These are phyloP conservation scores for Myxozyma mucilagina DNA, from an alignment of 805 yeast genomes.

Conservation along the genomic window DNA sequence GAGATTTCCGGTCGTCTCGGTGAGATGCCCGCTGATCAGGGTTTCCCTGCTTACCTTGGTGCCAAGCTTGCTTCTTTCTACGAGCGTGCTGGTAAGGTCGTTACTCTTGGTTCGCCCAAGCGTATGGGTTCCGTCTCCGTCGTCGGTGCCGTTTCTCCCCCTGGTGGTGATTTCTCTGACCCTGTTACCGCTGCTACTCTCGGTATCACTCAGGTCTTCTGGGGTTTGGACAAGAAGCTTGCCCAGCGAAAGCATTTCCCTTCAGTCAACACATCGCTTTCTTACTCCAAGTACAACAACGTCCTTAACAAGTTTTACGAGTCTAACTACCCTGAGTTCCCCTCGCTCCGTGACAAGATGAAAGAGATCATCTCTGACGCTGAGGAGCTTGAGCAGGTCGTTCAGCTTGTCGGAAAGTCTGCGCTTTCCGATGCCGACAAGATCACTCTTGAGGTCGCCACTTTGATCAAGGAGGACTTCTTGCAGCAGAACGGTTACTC, in stretches of 20 bases:
- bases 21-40: slow-evolving; percentile 99
- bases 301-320: slow-evolving; percentile 86
- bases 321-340: slow-evolving; percentile 84
- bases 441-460: slow-evolving; percentile 91
- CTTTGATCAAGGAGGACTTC: slow-evolving; percentile 93
- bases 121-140: slow-evolving; percentile 98
- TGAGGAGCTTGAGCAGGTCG: slow-evolving; percentile 98
- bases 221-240: slow-evolving; percentile 99
- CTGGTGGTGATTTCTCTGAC: slow-evolving; percentile 99
- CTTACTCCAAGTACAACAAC: slow-evolving; percentile 94
- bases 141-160: slow-evolving; percentile 99
- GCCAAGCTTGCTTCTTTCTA: slow-evolving; percentile 98
- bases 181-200: slow-evolving; percentile 98
- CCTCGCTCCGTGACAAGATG: slow-evolving; percentile 83
- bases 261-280: slow-evolving; percentile 91
- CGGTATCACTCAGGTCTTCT: slow-evolving; percentile 99
- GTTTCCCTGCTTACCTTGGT: slow-evolving; percentile 99
- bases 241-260: slow-evolving; percentile 99
- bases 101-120: slow-evolving; percentile 93
- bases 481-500: slow-evolving; percentile 99
- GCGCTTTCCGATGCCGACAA: slow-evolving; percentile 96
- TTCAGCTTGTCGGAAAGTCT: slow-evolving; percentile 97
- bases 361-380: slow-evolving; percentile 95
- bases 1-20: slow-evolving; percentile 99
- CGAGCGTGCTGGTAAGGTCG: slow-evolving; percentile 98